Conservation (phyloP, 2,329 filamentous ascomycete species). For the Didymella glomerata region DNA sequence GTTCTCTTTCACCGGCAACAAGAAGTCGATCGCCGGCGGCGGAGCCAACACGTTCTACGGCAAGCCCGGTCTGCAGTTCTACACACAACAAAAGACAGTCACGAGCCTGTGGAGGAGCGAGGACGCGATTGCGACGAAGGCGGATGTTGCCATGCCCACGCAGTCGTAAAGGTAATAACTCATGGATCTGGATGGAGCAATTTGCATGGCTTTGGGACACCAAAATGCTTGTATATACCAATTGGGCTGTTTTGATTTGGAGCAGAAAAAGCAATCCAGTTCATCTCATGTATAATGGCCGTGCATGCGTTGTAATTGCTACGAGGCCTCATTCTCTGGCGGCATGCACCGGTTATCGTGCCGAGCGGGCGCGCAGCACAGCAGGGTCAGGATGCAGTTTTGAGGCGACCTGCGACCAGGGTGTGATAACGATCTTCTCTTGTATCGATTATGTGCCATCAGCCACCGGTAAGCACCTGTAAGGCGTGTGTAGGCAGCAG, state of each 20-base stretch:
- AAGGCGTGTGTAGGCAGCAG: not conserved
- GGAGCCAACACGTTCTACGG: conserved; percentile 96
- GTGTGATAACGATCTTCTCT: no score
- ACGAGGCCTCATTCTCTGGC: not conserved
- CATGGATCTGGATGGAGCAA: not conserved
- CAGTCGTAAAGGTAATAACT: conserved; percentile 48
- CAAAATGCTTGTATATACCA: not conserved
- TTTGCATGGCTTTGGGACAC: not conserved
- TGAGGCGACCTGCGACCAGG: no score
- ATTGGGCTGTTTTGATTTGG: not conserved
- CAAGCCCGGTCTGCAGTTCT: conserved; percentile 89
- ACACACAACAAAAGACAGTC: conserved; percentile 97
- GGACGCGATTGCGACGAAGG: conserved; percentile 85
- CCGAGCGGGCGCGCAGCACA: not conserved
- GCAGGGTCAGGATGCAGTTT: no score
- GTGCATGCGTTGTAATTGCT: not conserved
- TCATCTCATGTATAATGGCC: not conserved
- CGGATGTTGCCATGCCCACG: conserved; percentile 87
- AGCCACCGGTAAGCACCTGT: no score
- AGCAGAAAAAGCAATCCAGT: not conserved
- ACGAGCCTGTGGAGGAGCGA: conserved; percentile 88
- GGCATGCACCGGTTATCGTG: conserved; percentile 11
- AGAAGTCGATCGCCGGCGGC: conserved; percentile 91
- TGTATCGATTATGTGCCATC: not conserved
- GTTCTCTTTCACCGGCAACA: conserved; percentile 72